These are phyloP conservation scores for Botryosphaeria dothidea DNA, from an alignment of 2,329 filamentous ascomycete species.

Conservation along the genomic window DNA sequence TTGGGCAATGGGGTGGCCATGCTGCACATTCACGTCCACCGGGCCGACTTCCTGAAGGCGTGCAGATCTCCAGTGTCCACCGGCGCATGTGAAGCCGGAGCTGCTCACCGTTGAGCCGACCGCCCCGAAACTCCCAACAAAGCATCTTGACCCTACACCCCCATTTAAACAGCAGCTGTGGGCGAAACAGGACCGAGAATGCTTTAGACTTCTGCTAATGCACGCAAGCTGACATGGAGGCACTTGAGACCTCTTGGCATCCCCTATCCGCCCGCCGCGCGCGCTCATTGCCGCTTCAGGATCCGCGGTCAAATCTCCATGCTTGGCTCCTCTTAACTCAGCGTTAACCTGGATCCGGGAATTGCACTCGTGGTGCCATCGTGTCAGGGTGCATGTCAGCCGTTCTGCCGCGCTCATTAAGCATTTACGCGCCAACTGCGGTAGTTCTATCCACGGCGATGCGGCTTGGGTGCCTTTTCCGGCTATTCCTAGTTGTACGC, in stretches of 20 bases:
- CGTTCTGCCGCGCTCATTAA: neutral
- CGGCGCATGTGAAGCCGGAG: conserved; percentile 6
- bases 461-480: neutral
- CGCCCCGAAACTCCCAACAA: conserved; percentile 10
- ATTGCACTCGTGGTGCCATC: neutral
- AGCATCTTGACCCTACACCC: neutral
- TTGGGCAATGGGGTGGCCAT: conserved; percentile 1
- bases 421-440: neutral
- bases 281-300: conserved; percentile 6
- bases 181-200: neutral
- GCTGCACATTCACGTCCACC: neutral
- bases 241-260: neutral
- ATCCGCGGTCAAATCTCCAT: neutral
- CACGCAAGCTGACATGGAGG: conserved; percentile 11
- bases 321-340: conserved; percentile 1
- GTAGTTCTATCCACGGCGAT: neutral
- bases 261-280: neutral
- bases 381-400: conserved; percentile 9
- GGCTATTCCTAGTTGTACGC: neutral
- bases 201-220: conserved; percentile 8
- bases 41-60: conserved; percentile 14
- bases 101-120: conserved; percentile 3
- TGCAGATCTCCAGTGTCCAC: conserved; percentile 7
- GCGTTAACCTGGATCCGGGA: conserved; percentile 2
- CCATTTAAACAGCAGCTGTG: neutral